Percentiles rank a stretch among this genome's conserved stretches.
phyloP scores from a whole-genome alignment of 129 eudicot genomes.

The Solidago caesia region DNA sequence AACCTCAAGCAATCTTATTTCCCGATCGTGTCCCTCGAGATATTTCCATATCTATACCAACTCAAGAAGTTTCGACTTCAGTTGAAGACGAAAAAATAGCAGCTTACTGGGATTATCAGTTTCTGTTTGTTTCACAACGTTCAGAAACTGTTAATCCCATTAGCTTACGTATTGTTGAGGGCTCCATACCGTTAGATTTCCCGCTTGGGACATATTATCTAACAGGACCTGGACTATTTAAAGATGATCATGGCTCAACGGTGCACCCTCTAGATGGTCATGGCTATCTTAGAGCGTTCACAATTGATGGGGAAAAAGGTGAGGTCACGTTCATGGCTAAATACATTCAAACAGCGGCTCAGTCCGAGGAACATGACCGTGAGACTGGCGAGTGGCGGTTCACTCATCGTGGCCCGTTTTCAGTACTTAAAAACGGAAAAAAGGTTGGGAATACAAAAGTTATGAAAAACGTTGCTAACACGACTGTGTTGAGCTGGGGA shows the following conservation, averaged over 20 bases:
- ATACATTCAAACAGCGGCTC: constrained; percentile 80
- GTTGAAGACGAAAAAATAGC: constrained; percentile 47
- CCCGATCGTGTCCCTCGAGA: constrained; percentile 31
- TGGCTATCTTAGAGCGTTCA: constrained; percentile 80
- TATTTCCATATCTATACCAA: constrained; percentile 46
- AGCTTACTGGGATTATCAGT: constrained; percentile 92
- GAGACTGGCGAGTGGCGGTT: constrained; percentile 79
- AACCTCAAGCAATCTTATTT: constrained; percentile 25
- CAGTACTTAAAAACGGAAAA: constrained; percentile 79
- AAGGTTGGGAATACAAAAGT: constrained; percentile 85
- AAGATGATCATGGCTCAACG: constrained; percentile 87
- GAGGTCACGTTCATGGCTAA: constrained; percentile 69
- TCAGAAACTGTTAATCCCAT: constrained; percentile 60
- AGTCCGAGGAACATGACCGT: constrained; percentile 68
- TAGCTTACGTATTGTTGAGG: constrained; percentile 52
- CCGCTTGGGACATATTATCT: constrained; percentile 83
- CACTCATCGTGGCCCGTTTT: constrained; percentile 92
- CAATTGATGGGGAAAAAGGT: constrained; percentile 51
- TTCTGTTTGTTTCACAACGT: constrained; percentile 77
- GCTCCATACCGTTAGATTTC: constrained; percentile 64
- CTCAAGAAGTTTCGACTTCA: constrained; percentile 23
- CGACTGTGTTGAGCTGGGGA: constrained; percentile 82
- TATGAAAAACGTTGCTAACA: constrained; percentile 95
- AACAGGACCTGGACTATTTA: constrained; percentile 83
- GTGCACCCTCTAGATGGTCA: constrained; percentile 97